Evolutionary conservation across 768 basidiomycete species (phyloP).

Genomic region (Sporobolomyces pararoseus): DNA sequence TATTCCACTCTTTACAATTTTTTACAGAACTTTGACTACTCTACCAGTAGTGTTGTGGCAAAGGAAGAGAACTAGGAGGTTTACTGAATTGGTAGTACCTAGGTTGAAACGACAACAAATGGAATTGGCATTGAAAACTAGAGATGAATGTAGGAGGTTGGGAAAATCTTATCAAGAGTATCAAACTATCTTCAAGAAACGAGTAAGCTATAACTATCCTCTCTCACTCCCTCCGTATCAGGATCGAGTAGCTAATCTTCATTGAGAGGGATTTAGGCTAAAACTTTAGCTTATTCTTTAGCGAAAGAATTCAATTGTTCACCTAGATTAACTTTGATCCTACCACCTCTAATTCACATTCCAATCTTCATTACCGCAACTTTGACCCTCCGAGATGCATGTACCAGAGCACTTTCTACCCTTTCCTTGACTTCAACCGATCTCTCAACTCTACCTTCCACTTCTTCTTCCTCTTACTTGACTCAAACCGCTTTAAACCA

Average conservation of each 20-base stretch:
- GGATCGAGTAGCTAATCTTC: too few relatives aligned
- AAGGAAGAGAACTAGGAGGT: conserved; percentile 41
- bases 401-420: conserved; percentile 18
- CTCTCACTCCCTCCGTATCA: not conserved
- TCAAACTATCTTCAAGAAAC: conserved; percentile 44
- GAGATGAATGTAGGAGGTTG: conserved; percentile 45
- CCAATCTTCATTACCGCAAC: conserved; percentile 49
- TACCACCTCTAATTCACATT: conserved; percentile 49
- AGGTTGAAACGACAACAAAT: conserved; percentile 45
- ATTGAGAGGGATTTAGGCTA: conserved; percentile 21
- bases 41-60: conserved; percentile 50
- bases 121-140: conserved; percentile 43
- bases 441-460: conserved; percentile 10
- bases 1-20: conserved; percentile 49
- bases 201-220: conserved; percentile 40
- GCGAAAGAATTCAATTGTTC: conserved; percentile 45
- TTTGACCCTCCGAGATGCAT: conserved; percentile 48
- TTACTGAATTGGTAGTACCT: conserved; percentile 47
- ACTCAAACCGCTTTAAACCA: conserved; percentile 36
- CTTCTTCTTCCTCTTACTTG: not conserved
- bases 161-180: conserved; percentile 49
- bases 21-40: conserved; percentile 47
- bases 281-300: conserved; percentile 15
- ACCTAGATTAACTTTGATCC: conserved; percentile 47
- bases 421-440: conserved; percentile 9